Conservation (phyloP, 106 monocot species). For the Platanthera zijinensis region DNA sequence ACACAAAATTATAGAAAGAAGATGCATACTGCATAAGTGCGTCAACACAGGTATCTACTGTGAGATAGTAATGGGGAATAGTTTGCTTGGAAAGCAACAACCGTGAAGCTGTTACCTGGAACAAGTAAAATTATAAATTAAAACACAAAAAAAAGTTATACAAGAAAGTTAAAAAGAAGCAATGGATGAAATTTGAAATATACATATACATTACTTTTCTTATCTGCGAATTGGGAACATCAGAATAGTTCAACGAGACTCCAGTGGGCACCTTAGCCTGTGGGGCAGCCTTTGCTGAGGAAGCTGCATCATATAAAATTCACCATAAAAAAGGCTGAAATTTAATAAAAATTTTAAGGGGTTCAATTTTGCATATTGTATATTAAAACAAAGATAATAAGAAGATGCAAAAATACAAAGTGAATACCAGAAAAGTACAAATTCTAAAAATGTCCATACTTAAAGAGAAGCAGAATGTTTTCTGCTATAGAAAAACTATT, state of each 20-base stretch:
- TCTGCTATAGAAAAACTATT: not conserved
- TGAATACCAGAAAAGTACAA: not conserved
- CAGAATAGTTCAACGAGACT: slow-evolving; percentile 50
- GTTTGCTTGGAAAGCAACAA: slow-evolving; percentile 91
- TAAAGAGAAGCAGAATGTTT: not conserved
- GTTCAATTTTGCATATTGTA: not conserved
- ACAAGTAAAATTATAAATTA: slow-evolving; percentile 1
- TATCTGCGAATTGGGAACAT: slow-evolving; percentile 80
- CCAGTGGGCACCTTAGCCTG: slow-evolving; percentile 7
- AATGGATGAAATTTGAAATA: not conserved
- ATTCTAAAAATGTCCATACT: not conserved
- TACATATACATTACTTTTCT: slow-evolving; percentile 46
- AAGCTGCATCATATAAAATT: slow-evolving; percentile 18
- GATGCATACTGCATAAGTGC: slow-evolving; percentile 79
- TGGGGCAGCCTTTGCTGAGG: slow-evolving; percentile 36
- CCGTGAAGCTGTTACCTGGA: slow-evolving; percentile 80
- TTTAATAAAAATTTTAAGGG: not conserved
- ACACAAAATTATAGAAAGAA: not conserved
- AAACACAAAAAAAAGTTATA: not conserved
- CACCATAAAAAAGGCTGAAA: slow-evolving; percentile 6
- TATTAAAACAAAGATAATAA: not conserved
- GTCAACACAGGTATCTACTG: slow-evolving; percentile 84
- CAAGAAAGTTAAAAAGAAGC: not conserved
- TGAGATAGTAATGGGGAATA: slow-evolving; percentile 97
- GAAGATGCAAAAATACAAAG: not conserved